These are phyloP conservation scores for Ascosphaera apis DNA, from an alignment of 2,329 filamentous ascomycete species.

Conservation along the genomic window DNA sequence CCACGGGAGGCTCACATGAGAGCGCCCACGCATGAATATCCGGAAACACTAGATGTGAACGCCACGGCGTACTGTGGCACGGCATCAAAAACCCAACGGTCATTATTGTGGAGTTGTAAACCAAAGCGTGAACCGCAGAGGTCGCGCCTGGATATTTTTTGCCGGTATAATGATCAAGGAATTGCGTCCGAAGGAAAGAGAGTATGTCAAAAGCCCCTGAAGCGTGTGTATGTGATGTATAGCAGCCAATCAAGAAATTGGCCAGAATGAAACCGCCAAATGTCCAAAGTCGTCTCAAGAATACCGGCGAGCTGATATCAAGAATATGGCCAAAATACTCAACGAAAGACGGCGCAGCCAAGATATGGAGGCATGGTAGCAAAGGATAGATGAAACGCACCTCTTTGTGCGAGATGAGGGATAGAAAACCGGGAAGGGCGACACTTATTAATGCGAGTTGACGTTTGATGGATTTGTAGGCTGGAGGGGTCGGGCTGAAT, in stretches of 20 bases:
- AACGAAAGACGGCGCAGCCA: slow-evolving; percentile 45
- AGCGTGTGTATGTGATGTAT: slow-evolving; percentile 57
- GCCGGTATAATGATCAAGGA: slow-evolving; percentile 31
- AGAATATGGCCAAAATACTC: slow-evolving; percentile 43
- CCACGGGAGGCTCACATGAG: slow-evolving; percentile 70
- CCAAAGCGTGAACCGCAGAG: slow-evolving; percentile 1
- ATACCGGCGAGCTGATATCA: slow-evolving; percentile 23
- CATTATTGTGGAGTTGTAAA: slow-evolving; percentile 15
- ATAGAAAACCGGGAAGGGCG: slow-evolving; percentile 40
- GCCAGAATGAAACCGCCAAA: no score
- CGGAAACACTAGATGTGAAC: slow-evolving; percentile 60
- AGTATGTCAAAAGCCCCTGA: slow-evolving; percentile 56
- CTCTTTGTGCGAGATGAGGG: slow-evolving; percentile 80
- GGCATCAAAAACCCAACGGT: slow-evolving; percentile 69
- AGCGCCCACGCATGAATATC: slow-evolving; percentile 59
- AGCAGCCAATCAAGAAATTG: slow-evolving; percentile 50
- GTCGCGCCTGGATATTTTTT: slow-evolving; percentile 1
- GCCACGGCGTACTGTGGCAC: slow-evolving; percentile 91
- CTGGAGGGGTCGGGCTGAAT: slow-evolving; percentile 7
- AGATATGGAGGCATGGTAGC: slow-evolving; percentile 60
- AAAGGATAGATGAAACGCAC: slow-evolving; percentile 91
- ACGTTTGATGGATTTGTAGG: slow-evolving; percentile 19
- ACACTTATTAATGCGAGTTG: slow-evolving; percentile 36
- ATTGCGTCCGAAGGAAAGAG: slow-evolving; percentile 49
- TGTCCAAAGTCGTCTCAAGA: no score